These are phyloP conservation scores for Ceratocystis cubensis DNA, from an alignment of 2,329 filamentous ascomycete genomes.

Conservation along the genomic window DNA sequence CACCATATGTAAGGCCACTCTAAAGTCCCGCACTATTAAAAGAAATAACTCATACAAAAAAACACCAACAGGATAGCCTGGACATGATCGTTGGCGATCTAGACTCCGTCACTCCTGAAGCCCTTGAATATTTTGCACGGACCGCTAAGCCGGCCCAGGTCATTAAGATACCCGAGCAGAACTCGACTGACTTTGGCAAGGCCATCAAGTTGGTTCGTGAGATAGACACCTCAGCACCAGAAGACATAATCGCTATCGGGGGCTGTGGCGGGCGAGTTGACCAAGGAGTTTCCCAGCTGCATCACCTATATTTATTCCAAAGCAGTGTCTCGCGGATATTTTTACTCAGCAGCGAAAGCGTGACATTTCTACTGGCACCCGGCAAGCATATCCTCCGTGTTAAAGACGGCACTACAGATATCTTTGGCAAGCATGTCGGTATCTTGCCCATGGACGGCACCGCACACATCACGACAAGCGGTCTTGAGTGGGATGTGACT, in stretches of 20 bases:
- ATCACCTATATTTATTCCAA: conserved; percentile 63
- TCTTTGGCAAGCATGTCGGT: conserved; percentile 69
- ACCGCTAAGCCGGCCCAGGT: conserved; percentile 39
- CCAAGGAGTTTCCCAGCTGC: conserved; percentile 78
- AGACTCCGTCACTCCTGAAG: conserved; percentile 59
- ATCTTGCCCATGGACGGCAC: conserved; percentile 75
- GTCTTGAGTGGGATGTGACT: conserved; percentile 81
- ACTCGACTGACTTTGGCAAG: conserved; percentile 87
- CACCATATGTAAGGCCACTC: conserved; percentile 11
- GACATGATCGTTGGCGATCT: conserved; percentile 77
- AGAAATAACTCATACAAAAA: background rate
- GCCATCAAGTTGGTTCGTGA: conserved; percentile 49
- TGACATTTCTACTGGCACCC: conserved; percentile 61
- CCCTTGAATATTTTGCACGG: conserved; percentile 52
- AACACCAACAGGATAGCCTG: conserved; percentile 39
- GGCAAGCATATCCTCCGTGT: conserved; percentile 54
- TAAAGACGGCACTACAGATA: conserved; percentile 34
- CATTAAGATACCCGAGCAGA: conserved; percentile 62
- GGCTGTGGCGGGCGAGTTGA: conserved; percentile 84
- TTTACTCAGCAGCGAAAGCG: conserved; percentile 65
- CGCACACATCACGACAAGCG: conserved; percentile 63
- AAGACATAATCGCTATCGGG: conserved; percentile 68
- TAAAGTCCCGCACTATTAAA: background rate
- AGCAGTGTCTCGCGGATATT: conserved; percentile 48
- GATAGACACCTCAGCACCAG: conserved; percentile 24